These are phyloP conservation scores for Neurospora sp. DNA, from an alignment of 495 filamentous ascomycete genomes.

Conservation along the genomic window DNA sequence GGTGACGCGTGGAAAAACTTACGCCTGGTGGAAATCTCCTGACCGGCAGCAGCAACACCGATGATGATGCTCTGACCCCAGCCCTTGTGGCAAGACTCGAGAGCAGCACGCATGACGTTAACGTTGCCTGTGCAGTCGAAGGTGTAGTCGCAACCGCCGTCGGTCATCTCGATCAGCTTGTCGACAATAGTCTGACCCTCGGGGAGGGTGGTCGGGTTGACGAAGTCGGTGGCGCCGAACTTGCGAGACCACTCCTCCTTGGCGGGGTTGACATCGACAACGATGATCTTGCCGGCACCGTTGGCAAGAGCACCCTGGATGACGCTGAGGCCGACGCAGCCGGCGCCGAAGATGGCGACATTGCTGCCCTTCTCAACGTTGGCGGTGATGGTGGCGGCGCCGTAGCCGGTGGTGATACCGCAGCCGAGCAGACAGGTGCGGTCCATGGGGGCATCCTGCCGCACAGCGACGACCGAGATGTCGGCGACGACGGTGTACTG, in stretches of 20 bases:
- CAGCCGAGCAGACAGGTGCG: conserved; percentile 91
- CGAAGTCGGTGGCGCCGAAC: conserved; percentile 94
- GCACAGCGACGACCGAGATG: conserved; percentile 94
- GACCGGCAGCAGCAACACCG: conserved; percentile 91
- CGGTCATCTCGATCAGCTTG: conserved; percentile 94
- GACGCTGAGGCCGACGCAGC: conserved; percentile 89
- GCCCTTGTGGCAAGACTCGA: conserved; percentile 98
- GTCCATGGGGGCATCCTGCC: conserved; percentile 86
- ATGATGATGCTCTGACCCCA: conserved; percentile 99
- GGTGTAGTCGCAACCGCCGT: conserved; percentile 96
- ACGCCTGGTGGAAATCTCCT: conserved; percentile 95
- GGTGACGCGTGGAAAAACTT: conserved; percentile 33
- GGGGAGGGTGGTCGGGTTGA: conserved; percentile 76
- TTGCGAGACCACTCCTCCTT: conserved; percentile 90
- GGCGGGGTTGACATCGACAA: conserved; percentile 82
- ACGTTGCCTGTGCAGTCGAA: conserved; percentile 99
- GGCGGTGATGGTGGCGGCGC: conserved; percentile 86
- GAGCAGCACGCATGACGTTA: conserved; percentile 85
- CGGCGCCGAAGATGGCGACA: conserved; percentile 91
- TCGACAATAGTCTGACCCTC: conserved; percentile 73
- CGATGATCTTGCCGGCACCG: conserved; percentile 82
- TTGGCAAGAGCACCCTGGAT: conserved; percentile 91
- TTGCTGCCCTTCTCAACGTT: conserved; percentile 80
- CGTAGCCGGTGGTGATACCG: conserved; percentile 97
- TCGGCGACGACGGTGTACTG: conserved; percentile 98